Evolutionary conservation across 495 filamentous ascomycete genomes (phyloP).

Genomic region (Amniculicola lignicola): DNA sequence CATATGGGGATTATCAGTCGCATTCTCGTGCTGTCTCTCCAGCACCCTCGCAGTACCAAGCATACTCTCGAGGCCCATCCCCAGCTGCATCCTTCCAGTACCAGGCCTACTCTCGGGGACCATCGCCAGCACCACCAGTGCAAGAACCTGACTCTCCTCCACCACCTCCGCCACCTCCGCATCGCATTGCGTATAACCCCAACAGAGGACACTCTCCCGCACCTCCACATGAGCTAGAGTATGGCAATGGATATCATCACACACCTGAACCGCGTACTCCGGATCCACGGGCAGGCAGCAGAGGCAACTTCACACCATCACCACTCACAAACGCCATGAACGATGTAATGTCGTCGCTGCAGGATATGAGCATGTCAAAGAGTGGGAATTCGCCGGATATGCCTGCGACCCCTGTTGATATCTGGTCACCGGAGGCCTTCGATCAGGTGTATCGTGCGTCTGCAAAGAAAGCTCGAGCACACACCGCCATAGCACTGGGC

Average conservation of each 20-base stretch:
- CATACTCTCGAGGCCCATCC: constrained; percentile 39
- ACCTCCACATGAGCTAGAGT: constrained; percentile 27
- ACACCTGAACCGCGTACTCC: constrained; percentile 63
- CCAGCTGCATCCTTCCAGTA: constrained; percentile 30
- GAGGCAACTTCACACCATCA: constrained; percentile 76
- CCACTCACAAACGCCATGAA: constrained; percentile 94
- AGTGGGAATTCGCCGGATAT: constrained; percentile 52
- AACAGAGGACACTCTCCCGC: constrained; percentile 38
- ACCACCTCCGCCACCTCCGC: constrained; percentile 45
- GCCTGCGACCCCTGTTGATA: constrained; percentile 53
- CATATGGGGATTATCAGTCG: constrained; percentile 18
- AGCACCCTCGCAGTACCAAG: constrained; percentile 38
- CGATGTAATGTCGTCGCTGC: constrained; percentile 92
- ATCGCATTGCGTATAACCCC: constrained; percentile 41
- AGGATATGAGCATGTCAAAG: constrained; percentile 74
- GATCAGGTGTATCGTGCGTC: constrained; percentile 53
- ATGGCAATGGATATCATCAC: constrained; percentile 49
- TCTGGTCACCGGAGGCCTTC: constrained; percentile 91
- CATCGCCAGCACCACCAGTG: constrained; percentile 40
- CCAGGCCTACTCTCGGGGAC: constrained; percentile 31
- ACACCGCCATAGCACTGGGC: constrained; percentile 68
- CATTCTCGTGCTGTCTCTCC: constrained; percentile 33
- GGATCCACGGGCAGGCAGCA: constrained; percentile 32
- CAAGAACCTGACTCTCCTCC: constrained; percentile 36
- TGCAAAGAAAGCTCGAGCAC: constrained; percentile 51